phyloP scores from a whole-genome alignment of 805 yeast species.

The Metschnikowia proteae region DNA sequence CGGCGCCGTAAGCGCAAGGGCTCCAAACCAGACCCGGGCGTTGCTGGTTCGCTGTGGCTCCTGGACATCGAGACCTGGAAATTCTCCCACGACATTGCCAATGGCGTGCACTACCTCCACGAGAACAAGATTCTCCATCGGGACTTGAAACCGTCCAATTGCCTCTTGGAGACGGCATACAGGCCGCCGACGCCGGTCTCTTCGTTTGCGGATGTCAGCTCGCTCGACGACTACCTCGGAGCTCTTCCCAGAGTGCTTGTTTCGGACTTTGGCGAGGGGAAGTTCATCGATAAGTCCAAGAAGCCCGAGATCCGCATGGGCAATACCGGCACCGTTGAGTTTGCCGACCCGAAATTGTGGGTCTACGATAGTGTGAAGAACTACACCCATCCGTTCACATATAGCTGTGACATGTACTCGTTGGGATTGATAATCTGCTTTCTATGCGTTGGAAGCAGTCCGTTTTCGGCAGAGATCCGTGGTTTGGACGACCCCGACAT shows the following conservation, averaged over 20 bases:
- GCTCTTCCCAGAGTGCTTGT: slow-evolving; percentile 67
- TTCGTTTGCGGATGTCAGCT: background rate
- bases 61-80: slow-evolving; percentile 60
- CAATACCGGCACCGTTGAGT: slow-evolving; percentile 83
- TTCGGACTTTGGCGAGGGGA: slow-evolving; percentile 89
- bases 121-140: slow-evolving; percentile 75
- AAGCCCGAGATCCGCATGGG: slow-evolving; percentile 54
- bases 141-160: slow-evolving; percentile 86
- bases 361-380: slow-evolving; percentile 21
- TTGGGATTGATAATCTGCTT: slow-evolving; percentile 79
- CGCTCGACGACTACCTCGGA: slow-evolving; percentile 17
- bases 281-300: slow-evolving; percentile 55
- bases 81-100: slow-evolving; percentile 62
- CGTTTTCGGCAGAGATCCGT: slow-evolving; percentile 35
- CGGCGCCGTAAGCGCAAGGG: slow-evolving; percentile 17
- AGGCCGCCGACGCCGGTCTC: background rate
- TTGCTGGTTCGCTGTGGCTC: slow-evolving; percentile 30
- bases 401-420: slow-evolving; percentile 75
- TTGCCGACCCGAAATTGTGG: slow-evolving; percentile 81
- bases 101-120: slow-evolving; percentile 73
- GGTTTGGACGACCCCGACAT: slow-evolving; percentile 27
- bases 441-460: slow-evolving; percentile 67
- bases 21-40: background rate
- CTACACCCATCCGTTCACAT: slow-evolving; percentile 53
- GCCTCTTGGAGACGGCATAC: slow-evolving; percentile 51